A percentile compares a stretch with the other conserved stretches of the same genome.
phyloP scores from a whole-genome alignment of 2,329 filamentous ascomycete species.

The Stachybotrys chlorohalonatus region DNA sequence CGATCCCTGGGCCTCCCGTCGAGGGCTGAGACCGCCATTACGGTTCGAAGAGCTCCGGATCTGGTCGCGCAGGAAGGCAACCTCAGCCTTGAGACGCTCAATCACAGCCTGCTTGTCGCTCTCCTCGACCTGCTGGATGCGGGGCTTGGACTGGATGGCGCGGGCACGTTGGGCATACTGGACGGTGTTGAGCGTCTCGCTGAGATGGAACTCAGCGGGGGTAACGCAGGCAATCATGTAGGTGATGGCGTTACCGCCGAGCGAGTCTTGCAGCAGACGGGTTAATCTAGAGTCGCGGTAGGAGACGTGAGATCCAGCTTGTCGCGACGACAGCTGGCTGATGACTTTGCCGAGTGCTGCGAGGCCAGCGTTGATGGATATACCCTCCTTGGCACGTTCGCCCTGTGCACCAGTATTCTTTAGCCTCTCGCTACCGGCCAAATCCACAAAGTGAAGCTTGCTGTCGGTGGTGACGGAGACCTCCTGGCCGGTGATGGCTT shows the following conservation, averaged over 20 bases:
- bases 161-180: slow-evolving; percentile 94
- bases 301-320: slow-evolving; percentile 82
- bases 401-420: slow-evolving; percentile 97
- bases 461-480: slow-evolving; percentile 82
- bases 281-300: slow-evolving; percentile 98
- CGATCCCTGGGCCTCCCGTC: slow-evolving; percentile 42
- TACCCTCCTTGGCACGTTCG: slow-evolving; percentile 89
- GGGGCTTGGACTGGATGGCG: slow-evolving; percentile 94
- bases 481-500: slow-evolving; percentile 59
- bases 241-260: slow-evolving; percentile 94
- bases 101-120: slow-evolving; percentile 91
- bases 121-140: slow-evolving; percentile 90
- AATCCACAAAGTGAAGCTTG: slow-evolving; percentile 96
- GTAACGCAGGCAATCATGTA: slow-evolving; percentile 99
- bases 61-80: slow-evolving; percentile 88
- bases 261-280: slow-evolving; percentile 86
- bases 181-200: slow-evolving; percentile 94
- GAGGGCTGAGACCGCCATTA: slow-evolving; percentile 40
- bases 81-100: slow-evolving; percentile 85
- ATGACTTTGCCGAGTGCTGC: slow-evolving; percentile 97
- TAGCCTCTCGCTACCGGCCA: slow-evolving; percentile 90
- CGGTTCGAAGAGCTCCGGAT: slow-evolving; percentile 70
- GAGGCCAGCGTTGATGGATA: slow-evolving; percentile 94
- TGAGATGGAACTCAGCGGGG: slow-evolving; percentile 91
- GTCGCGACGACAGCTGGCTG: slow-evolving; percentile 87